Evolutionary conservation across 2,329 filamentous ascomycete genomes (phyloP).

Genomic region (Arthrobotrys musiformis): DNA sequence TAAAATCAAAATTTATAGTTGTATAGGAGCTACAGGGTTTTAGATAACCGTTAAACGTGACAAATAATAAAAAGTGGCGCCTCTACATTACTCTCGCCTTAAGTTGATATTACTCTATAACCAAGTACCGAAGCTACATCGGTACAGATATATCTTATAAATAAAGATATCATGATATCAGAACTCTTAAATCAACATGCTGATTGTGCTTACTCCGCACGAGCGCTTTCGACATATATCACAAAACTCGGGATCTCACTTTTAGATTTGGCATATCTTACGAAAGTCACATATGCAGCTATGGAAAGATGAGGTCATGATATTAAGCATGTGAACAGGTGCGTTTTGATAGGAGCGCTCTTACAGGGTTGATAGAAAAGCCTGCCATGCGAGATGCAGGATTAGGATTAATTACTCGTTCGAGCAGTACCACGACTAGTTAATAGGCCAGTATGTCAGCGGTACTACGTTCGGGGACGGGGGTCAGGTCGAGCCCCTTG

Average conservation of each 20-base stretch:
- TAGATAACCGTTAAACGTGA: background rate
- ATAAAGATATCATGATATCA: too few relatives aligned
- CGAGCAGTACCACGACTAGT: background rate
- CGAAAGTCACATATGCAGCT: background rate
- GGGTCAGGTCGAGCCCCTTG: constrained; percentile 9
- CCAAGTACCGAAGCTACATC: too few relatives aligned
- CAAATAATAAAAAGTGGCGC: background rate
- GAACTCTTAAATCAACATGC: background rate
- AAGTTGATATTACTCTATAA: too few relatives aligned
- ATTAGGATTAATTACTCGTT: constrained; percentile 10
- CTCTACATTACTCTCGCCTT: too few relatives aligned
- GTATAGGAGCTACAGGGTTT: background rate
- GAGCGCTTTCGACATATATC: too few relatives aligned
- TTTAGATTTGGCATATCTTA: background rate
- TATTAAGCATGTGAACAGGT: constrained; percentile 40
- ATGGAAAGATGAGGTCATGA: constrained; percentile 32
- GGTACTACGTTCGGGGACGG: constrained; percentile 5
- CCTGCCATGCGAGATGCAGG: background rate
- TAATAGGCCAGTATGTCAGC: background rate
- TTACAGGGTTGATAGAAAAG: background rate
- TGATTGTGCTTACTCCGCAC: too few relatives aligned
- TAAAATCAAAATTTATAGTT: background rate
- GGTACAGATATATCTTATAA: too few relatives aligned
- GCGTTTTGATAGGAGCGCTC: constrained; percentile 44
- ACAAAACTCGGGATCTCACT: background rate